Evolutionary conservation across 169 alveolate genomes (phyloP).

Genomic region (Babesia ovata): DNA sequence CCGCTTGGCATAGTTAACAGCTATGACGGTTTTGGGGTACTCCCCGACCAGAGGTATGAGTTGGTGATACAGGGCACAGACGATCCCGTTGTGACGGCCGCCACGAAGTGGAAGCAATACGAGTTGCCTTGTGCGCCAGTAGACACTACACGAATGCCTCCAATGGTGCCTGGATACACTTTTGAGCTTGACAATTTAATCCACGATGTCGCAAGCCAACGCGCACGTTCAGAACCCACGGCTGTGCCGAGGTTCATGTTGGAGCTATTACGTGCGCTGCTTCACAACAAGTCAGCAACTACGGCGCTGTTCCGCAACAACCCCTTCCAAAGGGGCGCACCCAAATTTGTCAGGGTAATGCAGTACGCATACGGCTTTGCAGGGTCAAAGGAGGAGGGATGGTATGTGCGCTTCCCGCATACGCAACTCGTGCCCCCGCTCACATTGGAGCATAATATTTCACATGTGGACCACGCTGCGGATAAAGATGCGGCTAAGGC

Average conservation of each 20-base stretch:
- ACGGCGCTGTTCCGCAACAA: conserved; percentile 18
- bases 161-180: conserved; percentile 24
- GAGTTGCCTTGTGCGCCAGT: conserved; percentile 41
- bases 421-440: conserved; percentile 58
- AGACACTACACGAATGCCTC: conserved; percentile 17
- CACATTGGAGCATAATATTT: neutral
- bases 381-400: conserved; percentile 4
- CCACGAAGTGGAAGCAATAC: conserved; percentile 56
- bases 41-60: conserved; percentile 31
- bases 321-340: conserved; percentile 47
- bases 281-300: conserved; percentile 22
- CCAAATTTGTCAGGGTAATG: conserved; percentile 57
- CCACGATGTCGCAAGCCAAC: conserved; percentile 7
- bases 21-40: conserved; percentile 29
- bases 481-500: neutral
- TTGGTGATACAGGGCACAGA: conserved; percentile 57
- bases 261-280: conserved; percentile 18
- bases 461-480: neutral
- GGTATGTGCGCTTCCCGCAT: conserved; percentile 19
- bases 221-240: neutral
- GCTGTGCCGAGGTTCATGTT: conserved; percentile 27
- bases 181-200: conserved; percentile 53
- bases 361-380: conserved; percentile 44
- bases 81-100: conserved; percentile 34
- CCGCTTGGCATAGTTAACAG: conserved; percentile 47